Evolutionary conservation across 331 rosid genomes (phyloP), one percentile per base, ranked within the genome.

Genomic region (Saraca asoca): DNA sequence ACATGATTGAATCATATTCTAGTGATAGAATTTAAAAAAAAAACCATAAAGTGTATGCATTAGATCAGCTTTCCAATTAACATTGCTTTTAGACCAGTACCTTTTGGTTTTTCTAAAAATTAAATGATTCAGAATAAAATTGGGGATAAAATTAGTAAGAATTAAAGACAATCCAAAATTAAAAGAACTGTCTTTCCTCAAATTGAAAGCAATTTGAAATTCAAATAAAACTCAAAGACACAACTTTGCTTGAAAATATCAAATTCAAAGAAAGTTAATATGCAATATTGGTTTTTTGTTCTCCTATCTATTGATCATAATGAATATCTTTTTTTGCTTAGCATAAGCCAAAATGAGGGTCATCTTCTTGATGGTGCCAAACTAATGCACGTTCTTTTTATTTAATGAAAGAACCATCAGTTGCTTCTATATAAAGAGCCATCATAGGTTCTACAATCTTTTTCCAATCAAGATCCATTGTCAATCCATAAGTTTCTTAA

Each of bases 31-130:
- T n/a, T n/a, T n/a, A 34, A 9, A 63, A 61, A 54, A 71, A 39
- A 13, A n/a, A n/a, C 34, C 61, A 66, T 6, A 37, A 42, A 50
- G 29, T 51, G 49, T 16, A 55, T 50, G 5, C 64, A 56, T 10
- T 46, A 4, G 6, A 9, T 34, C 7, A 18, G 13, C 49, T 65
- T 56, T n/a, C 53, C 49, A 35, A 62, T 61, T 74, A 90, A 97
- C 98, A 94, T 90, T 65, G 87, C 79, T 81, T 86, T 88, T 60
- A 90, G 85, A 73, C 85, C 96, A 62, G 78, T 62, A 17, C 88
- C 90, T 73, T 78, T 90, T 8, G 98, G 98, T 71, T 94, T 94
- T 62, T 94, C 98, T 1, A 87, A 70, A 77, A 94, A 94, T 14
- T 94, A 86, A 67, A 78, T 18, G 44, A 94, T 79, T 41, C 86